phyloP scores from a whole-genome alignment of 2,329 filamentous ascomycete species.

The Aaosphaeria pasadenensis region DNA sequence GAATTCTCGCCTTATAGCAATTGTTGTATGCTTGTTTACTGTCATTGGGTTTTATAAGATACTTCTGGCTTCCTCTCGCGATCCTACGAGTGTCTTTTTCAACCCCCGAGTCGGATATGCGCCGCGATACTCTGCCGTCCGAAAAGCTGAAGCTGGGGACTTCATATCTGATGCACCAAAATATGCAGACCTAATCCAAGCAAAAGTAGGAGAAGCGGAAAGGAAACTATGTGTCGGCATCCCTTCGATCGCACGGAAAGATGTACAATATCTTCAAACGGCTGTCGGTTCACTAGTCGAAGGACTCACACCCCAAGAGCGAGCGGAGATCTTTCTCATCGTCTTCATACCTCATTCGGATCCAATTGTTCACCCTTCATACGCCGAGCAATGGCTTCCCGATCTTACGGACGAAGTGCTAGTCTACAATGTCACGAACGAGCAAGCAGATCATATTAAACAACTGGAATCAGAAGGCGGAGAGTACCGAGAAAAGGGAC shows the following conservation, averaged over 20 bases:
- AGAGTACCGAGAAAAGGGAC: slow-evolving; percentile 37
- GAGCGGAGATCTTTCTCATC: slow-evolving; percentile 41
- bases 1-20: too few species aligned
- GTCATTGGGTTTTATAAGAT: too few species aligned
- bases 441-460: slow-evolving; percentile 32
- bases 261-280: slow-evolving; percentile 40
- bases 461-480: slow-evolving; percentile 26
- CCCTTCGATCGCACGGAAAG: slow-evolving; percentile 40
- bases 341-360: slow-evolving; percentile 46
- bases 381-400: slow-evolving; percentile 40
- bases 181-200: slow-evolving; percentile 2
- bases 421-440: slow-evolving; percentile 36
- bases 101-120: slow-evolving; percentile 27
- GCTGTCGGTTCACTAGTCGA: slow-evolving; percentile 45
- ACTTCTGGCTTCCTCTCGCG: slow-evolving; percentile 15
- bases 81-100: slow-evolving; percentile 38
- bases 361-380: slow-evolving; percentile 41
- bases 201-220: slow-evolving; percentile 12
- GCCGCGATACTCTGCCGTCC: slow-evolving; percentile 29
- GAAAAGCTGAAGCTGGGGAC: slow-evolving; percentile 25
- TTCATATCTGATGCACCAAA: slow-evolving; percentile 20
- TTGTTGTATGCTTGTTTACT: too few species aligned
- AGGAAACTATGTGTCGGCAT: slow-evolving; percentile 44
- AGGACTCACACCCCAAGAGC: slow-evolving; percentile 41
- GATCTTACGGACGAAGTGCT: slow-evolving; percentile 41